phyloP scores from a whole-genome alignment of 2,329 filamentous ascomycete species.

The Blumeria graminis region DNA sequence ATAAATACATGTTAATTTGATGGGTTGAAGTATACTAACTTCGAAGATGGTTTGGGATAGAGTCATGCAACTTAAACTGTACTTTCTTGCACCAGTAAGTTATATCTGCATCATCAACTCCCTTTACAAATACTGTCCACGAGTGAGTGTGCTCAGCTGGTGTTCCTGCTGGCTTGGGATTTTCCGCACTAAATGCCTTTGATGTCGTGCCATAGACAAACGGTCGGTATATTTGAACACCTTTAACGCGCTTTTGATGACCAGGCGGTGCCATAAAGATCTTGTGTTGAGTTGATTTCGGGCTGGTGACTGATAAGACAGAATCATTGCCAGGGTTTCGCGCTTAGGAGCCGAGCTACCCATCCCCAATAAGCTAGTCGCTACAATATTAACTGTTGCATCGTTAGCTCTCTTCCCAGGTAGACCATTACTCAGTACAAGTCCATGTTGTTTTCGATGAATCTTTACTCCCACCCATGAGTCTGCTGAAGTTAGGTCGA shows the following conservation, averaged over 20 bases:
- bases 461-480: no score
- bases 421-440: no score
- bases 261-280: conserved; percentile 31
- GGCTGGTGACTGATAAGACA: no score
- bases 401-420: no score
- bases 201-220: conserved; percentile 64
- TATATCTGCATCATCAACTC: conserved; percentile 71
- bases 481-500: no score
- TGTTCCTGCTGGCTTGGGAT: conserved; percentile 51
- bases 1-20: neutral
- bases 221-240: conserved; percentile 36
- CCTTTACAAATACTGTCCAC: conserved; percentile 86
- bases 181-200: conserved; percentile 48
- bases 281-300: no score
- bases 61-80: conserved; percentile 95
- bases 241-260: conserved; percentile 36
- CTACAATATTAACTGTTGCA: no score
- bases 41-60: conserved; percentile 73
- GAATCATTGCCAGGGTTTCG: no score
- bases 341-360: no score
- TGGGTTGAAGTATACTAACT: conserved; percentile 22
- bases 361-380: no score
- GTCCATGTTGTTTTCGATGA: no score
- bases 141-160: conserved; percentile 88
- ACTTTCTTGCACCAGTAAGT: conserved; percentile 93